Evolutionary conservation across 345 rosid genomes (phyloP).

Genomic region (Bruguiera sexangula): DNA sequence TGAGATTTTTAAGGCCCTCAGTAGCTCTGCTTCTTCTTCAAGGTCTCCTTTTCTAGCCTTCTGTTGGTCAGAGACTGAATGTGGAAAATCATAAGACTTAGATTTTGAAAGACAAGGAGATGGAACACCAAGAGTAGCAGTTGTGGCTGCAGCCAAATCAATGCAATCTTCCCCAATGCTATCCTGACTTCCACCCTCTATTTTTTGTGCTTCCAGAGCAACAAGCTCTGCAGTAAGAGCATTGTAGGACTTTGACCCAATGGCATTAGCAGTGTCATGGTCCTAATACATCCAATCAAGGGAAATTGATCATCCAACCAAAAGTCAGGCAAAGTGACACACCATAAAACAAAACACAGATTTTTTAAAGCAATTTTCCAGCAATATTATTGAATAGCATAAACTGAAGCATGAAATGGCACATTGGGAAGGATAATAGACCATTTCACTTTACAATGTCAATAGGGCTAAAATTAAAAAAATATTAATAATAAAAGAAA

Average conservation of each 20-base stretch:
- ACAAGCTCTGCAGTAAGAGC: slow-evolving; percentile 87
- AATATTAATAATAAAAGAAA: neutral
- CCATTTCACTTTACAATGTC: neutral
- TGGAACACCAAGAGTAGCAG: slow-evolving; percentile 94
- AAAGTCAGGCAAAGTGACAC: too few relatives aligned
- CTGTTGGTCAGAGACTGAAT: slow-evolving; percentile 35
- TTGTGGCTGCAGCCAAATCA: slow-evolving; percentile 97
- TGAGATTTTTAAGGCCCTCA: slow-evolving; percentile 68
- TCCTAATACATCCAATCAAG: slow-evolving; percentile 40
- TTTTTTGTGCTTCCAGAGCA: slow-evolving; percentile 61
- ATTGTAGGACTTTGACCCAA: slow-evolving; percentile 88
- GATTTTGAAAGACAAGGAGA: slow-evolving; percentile 81
- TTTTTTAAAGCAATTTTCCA: too few relatives aligned
- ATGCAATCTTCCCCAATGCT: slow-evolving; percentile 60
- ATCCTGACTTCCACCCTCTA: slow-evolving; percentile 39
- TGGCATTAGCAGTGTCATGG: slow-evolving; percentile 67
- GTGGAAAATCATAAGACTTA: slow-evolving; percentile 71
- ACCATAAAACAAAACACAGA: too few relatives aligned
- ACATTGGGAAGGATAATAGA: neutral
- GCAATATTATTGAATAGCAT: neutral
- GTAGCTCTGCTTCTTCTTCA: slow-evolving; percentile 77
- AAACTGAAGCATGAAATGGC: neutral
- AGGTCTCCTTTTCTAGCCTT: slow-evolving; percentile 63
- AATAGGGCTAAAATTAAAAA: too few relatives aligned
- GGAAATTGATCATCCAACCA: too few relatives aligned